Conservation (phyloP, 202 grass and related monocot species). For the Panicum hallii region DNA sequence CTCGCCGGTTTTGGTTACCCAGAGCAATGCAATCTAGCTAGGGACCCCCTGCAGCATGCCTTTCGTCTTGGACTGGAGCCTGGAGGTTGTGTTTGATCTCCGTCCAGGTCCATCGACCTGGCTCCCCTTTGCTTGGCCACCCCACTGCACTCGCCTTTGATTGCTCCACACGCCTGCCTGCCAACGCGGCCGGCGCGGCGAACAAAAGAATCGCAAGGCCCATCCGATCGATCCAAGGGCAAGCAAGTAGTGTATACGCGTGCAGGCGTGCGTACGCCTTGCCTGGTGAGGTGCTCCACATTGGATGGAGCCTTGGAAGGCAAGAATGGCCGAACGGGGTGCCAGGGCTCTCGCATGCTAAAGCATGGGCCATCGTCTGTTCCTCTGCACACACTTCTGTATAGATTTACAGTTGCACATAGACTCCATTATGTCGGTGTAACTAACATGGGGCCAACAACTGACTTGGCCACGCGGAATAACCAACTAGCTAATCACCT, state of each 20-base stretch:
- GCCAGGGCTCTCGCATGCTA: neutral
- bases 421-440: too few species aligned
- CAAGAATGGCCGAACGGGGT: constrained; percentile 17
- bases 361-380: constrained; percentile 34
- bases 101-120: neutral
- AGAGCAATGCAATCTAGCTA: too few species aligned
- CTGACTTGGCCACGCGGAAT: neutral
- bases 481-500: neutral
- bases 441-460: constrained; percentile 18
- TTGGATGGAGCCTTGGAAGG: constrained; percentile 42
- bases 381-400: neutral
- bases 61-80: too few species aligned
- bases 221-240: constrained; percentile 24
- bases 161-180: constrained; percentile 38
- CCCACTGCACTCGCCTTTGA: constrained; percentile 17
- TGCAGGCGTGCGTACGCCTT: neutral
- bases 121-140: too few species aligned
- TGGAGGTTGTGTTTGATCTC: neutral
- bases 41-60: too few species aligned
- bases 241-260: neutral
- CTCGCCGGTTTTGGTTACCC: too few species aligned
- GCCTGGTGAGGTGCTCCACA: neutral
- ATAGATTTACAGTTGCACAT: too few species aligned
- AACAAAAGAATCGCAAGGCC: constrained; percentile 36
- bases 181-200: neutral